Percentiles rank a stretch among this genome's conserved stretches.
These are phyloP conservation scores for Fusarium circinatum DNA, from an alignment of 2,329 filamentous ascomycete genomes.

Conservation along the genomic window DNA sequence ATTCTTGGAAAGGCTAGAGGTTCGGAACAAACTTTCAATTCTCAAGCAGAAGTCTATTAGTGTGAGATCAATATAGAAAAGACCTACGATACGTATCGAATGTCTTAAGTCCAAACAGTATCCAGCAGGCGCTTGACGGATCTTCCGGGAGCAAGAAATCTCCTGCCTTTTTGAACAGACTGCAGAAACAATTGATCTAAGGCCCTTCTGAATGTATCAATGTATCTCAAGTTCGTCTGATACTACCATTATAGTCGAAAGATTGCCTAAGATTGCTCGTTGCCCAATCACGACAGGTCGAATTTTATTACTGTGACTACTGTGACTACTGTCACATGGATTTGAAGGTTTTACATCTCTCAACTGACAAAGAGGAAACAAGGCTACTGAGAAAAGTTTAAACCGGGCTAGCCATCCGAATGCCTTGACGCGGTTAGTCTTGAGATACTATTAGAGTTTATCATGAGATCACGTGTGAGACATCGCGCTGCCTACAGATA, in stretches of 20 bases:
- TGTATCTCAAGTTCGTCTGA: not conserved
- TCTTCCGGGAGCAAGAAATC: fast-evolving
- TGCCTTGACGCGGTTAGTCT: not conserved
- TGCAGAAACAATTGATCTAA: fast-evolving
- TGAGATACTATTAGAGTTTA: not conserved
- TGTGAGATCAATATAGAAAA: not conserved
- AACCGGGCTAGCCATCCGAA: not conserved
- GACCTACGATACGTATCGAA: not conserved
- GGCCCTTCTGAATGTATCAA: not conserved
- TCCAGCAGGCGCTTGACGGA: not conserved
- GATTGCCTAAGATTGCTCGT: not conserved
- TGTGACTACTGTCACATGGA: not conserved
- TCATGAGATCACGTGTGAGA: not conserved
- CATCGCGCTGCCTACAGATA: not conserved
- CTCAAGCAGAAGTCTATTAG: not conserved
- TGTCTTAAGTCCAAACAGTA: fast-evolving
- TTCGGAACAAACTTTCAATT: not conserved
- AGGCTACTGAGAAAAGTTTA: not conserved
- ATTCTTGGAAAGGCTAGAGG: fast-evolving
- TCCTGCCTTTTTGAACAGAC: fast-evolving
- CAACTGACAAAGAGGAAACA: not conserved
- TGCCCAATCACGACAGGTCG: too few relatives aligned
- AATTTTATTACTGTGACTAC: too few relatives aligned
- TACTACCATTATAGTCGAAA: not conserved
- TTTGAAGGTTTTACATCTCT: not conserved